Evolutionary conservation across 441 rosid genomes (phyloP), one percentile per base, ranked within the genome.

Genomic region (Codiaeum variegatum): DNA sequence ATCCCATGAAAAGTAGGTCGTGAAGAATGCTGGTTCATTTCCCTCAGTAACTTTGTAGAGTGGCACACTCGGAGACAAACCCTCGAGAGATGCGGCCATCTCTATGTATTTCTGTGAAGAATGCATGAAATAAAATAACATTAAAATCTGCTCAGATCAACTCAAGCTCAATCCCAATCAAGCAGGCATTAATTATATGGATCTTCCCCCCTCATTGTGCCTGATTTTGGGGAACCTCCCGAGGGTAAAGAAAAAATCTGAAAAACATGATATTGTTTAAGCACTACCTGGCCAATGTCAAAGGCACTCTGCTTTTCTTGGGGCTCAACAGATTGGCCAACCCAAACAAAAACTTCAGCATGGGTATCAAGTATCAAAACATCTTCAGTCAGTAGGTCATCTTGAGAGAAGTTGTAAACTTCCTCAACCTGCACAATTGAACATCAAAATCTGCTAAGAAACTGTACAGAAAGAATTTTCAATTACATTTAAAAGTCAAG

Each of bases 291-390:
- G 79, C 97, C 98, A 86, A 93, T 79, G 73, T 91, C 98, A 70
- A 93, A 91, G 69, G 88, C 97, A 81, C 70, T 86, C 83, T 90
- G 97, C 87, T 96, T 96, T 83, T 93, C 98, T 80, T 86, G 89
- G 54, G 92, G 49, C 72, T 93, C 97, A 29, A 84, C 97, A 19
- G 83, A 90, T 62, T 90, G 97, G 75, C 99, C 99, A 79, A 91
- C 90, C 99, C 99, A 96, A 73, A 93, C 88, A 86, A 93, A 93
- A 75, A 93, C 97, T 81, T 93, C 99, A 76, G 97, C 93, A 81
- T 87, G 94, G 6, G 98, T 91, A 81, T 96, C 99, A 42, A 96
- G 96, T 65, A 96, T 81, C 85, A 93, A 79, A 66, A 89, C 77
- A 83, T 96, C 99, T 83, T 96, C 99, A 1, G 97, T 85, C 88